A percentile compares a stretch with the other conserved stretches of the same genome.
Evolutionary conservation across 345 rosid genomes (phyloP).

Genomic region (Eucalyptus fibrosa): DNA sequence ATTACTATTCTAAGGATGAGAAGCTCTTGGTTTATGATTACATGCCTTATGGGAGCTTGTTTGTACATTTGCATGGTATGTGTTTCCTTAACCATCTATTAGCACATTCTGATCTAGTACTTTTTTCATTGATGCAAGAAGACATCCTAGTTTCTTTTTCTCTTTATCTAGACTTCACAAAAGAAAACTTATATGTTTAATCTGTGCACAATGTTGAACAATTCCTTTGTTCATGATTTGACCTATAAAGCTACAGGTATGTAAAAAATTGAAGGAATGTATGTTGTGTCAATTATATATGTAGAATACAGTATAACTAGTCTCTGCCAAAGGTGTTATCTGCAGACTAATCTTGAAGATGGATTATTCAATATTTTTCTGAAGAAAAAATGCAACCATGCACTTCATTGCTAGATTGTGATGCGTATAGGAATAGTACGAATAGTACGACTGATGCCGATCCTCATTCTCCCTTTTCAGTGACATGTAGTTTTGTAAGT

Average conservation of each 20-base stretch:
- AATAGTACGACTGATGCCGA: not conserved
- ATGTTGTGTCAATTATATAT: not conserved
- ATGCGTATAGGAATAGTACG: not conserved
- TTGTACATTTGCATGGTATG: slow-evolving; percentile 46
- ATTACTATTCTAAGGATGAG: slow-evolving; percentile 49
- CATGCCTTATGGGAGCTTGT: slow-evolving; percentile 60
- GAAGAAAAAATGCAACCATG: not conserved
- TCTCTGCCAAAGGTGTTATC: not conserved
- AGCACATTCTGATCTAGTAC: not conserved
- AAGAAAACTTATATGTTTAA: not conserved
- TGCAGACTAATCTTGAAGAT: not conserved
- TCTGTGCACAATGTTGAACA: not conserved
- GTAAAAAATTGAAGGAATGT: not conserved
- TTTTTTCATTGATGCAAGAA: not conserved
- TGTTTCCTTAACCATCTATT: not conserved
- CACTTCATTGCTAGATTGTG: not conserved
- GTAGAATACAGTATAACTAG: not conserved
- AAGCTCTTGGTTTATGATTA: slow-evolving; percentile 52
- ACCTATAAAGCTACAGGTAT: not conserved
- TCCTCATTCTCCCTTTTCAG: not conserved
- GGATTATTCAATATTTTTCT: not conserved
- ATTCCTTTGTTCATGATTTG: not conserved
- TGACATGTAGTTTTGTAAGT: not conserved
- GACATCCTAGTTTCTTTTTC: not conserved
- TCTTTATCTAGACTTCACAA: not conserved